Percentiles rank a stretch among this genome's conserved stretches.
phyloP scores from a whole-genome alignment of 495 filamentous ascomycete species.

The Penicillium turbatum region DNA sequence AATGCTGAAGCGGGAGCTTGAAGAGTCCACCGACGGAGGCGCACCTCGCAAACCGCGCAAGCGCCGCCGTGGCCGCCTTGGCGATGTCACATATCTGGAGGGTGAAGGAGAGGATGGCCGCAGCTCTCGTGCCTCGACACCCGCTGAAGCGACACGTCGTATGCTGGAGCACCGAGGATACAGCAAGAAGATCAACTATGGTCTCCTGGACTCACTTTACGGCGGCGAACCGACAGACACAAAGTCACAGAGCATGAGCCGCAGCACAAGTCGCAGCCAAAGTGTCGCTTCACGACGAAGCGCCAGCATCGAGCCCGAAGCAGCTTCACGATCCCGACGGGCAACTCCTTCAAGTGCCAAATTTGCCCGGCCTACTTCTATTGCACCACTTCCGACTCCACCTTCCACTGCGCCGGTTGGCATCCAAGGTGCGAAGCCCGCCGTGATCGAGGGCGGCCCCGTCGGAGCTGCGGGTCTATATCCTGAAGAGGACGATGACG shows the following conservation, averaged over 20 bases:
- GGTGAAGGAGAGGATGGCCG: conserved; percentile 38
- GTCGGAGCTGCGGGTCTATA: conserved; percentile 10
- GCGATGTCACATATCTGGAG: conserved; percentile 48
- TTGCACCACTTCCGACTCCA: conserved; percentile 16
- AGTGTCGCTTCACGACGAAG: conserved; percentile 40
- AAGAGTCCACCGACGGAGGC: conserved; percentile 42
- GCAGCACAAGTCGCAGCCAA: conserved; percentile 38
- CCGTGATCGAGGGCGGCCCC: background rate
- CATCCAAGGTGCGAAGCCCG: conserved; percentile 6
- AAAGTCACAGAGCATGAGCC: conserved; percentile 31
- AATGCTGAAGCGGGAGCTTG: conserved; percentile 59
- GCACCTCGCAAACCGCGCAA: conserved; percentile 48
- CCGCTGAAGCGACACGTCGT: conserved; percentile 68
- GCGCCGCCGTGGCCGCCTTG: conserved; percentile 45
- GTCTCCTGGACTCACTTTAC: conserved; percentile 52
- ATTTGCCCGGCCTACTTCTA: conserved; percentile 9
- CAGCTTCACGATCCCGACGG: conserved; percentile 21
- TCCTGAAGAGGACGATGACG: conserved; percentile 30
- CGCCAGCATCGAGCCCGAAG: conserved; percentile 33
- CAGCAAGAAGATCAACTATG: conserved; percentile 83
- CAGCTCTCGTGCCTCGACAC: conserved; percentile 42
- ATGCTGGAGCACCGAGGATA: conserved; percentile 69
- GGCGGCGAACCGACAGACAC: conserved; percentile 34
- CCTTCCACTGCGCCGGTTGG: conserved; percentile 10
- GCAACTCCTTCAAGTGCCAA: conserved; percentile 18